Base-by-base conservation (phyloP, 1,139 yeast species). In the Yamadazyma pseudoaaseri region DNA sequence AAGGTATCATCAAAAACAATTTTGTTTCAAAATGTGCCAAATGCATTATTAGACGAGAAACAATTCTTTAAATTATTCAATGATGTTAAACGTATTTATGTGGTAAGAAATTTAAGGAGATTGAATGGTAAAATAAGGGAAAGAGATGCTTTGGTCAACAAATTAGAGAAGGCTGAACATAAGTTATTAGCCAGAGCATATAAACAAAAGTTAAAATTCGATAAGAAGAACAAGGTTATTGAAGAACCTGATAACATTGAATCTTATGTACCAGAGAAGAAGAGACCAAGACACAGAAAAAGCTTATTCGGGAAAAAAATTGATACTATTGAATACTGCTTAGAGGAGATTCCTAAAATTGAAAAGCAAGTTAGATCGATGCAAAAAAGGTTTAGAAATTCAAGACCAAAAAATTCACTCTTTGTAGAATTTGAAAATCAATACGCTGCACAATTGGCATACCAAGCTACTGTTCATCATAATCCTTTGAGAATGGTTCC, bases 21-120 rank as follows among this genome's bases (percentile, higher is more conserved):
- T 16, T 65, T 90, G 38, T 74, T 90, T 53, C 94, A 86, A 54
- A 75, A 82, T 23, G 86, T 92, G 4, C 96, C 97, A 10, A 76
- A 79, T 34, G 67, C 76, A 23, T 70, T 79, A 45, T 65, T 83
- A 37, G 77, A 74, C 45, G 86, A 79, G 48, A 79, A 74, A 42
- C 82, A 78, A 43, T 71, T 83, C 37, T 47, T 73, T 72, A 59
- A 65, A 60, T 31, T 69, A 74, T 54, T 89, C 79, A 63, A 85
- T 74, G 54, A 95, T 73, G 62, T 94, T 71, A 53, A 77, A 70
- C 53, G 83, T 44, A 79, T 92, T 33, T 84, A 84, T 70, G 79
- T 86, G 40, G 79, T 90, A 32, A 76, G 95, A 57, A 77, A 81
- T 41, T 70, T 79, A 20, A 67, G 76, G 36, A 70, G 76, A 34